Percentiles rank a stretch among this genome's conserved stretches.
Evolutionary conservation across 495 filamentous ascomycete genomes (phyloP).

Genomic region (Halenospora varia): DNA sequence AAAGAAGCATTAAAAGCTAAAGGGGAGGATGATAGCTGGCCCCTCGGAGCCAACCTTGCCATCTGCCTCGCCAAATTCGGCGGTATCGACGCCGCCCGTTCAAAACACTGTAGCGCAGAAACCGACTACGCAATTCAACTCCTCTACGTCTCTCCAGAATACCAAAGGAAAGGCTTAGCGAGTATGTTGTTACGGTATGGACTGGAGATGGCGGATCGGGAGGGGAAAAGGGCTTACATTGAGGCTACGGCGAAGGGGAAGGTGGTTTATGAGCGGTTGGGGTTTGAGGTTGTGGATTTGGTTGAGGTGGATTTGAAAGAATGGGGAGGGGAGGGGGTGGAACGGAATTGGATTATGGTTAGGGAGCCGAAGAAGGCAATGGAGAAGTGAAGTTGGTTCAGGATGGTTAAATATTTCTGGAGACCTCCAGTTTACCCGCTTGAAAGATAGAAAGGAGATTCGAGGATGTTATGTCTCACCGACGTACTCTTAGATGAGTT

Average conservation of each 20-base stretch:
- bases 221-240: constrained; percentile 18
- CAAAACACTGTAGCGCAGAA: too few relatives aligned
- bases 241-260: constrained; percentile 19
- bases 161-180: constrained; percentile 21
- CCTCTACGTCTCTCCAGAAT: constrained; percentile 9
- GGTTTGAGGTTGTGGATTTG: constrained; percentile 17
- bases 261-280: constrained; percentile 20
- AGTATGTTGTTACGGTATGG: constrained; percentile 18
- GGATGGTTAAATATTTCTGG: too few relatives aligned
- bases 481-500: too few relatives aligned
- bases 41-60: constrained; percentile 19
- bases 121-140: constrained; percentile 17
- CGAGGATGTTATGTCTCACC: too few relatives aligned
- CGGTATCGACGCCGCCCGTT: neutral
- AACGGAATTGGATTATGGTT: constrained; percentile 19
- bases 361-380: constrained; percentile 15
- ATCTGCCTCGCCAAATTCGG: constrained; percentile 20
- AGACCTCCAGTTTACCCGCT: neutral
- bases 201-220: constrained; percentile 19
- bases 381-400: neutral
- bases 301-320: constrained; percentile 16
- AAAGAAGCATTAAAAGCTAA: neutral
- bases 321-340: constrained; percentile 9
- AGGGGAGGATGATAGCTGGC: constrained; percentile 13
- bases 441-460: too few relatives aligned